Conservation (phyloP, 78 protist genomes). For the Dictyostelium firmibasis region DNA sequence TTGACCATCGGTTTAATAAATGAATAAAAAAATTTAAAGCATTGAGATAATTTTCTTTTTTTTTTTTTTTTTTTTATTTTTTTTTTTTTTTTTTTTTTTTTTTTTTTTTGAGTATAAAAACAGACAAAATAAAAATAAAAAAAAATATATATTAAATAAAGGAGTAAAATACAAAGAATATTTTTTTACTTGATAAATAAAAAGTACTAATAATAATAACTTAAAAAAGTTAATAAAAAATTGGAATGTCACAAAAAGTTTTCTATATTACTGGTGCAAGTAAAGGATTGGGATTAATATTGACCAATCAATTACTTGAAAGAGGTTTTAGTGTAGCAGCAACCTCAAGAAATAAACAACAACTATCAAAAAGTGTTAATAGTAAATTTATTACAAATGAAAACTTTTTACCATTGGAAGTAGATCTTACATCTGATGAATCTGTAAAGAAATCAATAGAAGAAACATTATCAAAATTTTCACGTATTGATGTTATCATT, state of each 20-base stretch:
- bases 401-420: neutral
- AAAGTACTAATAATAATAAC: no score
- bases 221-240: no score
- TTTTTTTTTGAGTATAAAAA: no score
- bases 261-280: neutral
- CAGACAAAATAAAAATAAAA: no score
- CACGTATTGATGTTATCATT: slow-evolving; percentile 29
- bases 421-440: slow-evolving; percentile 15
- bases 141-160: no score
- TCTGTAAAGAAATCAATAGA: slow-evolving; percentile 5
- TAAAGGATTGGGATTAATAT: slow-evolving; percentile 1
- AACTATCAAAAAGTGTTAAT: neutral
- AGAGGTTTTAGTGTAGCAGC: slow-evolving; percentile 15
- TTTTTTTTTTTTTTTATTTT: no score
- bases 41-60: no score
- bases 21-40: no score
- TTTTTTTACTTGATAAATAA: no score
- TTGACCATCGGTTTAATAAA: no score
- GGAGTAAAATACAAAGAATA: no score
- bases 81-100: no score
- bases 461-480: neutral
- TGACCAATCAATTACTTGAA: neutral
- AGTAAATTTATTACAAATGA: neutral
- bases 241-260: neutral
- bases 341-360: slow-evolving; percentile 23